A percentile compares a stretch with the other conserved stretches of the same genome.
These are phyloP conservation scores for Cladosporium cucumerinum DNA, from an alignment of 2,329 filamentous ascomycete genomes.

Conservation along the genomic window DNA sequence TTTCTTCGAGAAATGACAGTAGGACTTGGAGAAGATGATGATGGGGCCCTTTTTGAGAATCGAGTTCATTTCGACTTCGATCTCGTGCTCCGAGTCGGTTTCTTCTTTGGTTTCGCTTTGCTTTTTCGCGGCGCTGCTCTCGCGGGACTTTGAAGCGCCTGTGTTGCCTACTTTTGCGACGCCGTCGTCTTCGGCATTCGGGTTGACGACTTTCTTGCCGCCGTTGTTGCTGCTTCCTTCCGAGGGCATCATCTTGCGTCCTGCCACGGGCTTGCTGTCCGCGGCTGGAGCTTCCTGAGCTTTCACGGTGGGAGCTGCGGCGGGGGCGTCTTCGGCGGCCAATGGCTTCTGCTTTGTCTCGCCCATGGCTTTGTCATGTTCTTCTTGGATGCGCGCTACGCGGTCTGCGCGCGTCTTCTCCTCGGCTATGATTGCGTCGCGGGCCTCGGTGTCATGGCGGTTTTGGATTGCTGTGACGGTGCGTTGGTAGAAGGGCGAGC, in stretches of 20 bases:
- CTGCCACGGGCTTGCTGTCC: slow-evolving; percentile 52
- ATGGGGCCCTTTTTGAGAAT: slow-evolving; percentile 85
- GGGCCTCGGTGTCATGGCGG: slow-evolving; percentile 36
- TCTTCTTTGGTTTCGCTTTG: slow-evolving; percentile 39
- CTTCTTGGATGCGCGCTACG: slow-evolving; percentile 31
- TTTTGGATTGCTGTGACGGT: slow-evolving; percentile 55
- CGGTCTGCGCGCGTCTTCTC: slow-evolving; percentile 28
- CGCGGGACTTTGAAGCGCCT: slow-evolving; percentile 32
- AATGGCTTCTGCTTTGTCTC: slow-evolving; percentile 64
- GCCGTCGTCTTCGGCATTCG: slow-evolving; percentile 38
- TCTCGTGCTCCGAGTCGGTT: slow-evolving; percentile 59
- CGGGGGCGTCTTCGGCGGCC: slow-evolving; percentile 58
- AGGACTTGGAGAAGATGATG: slow-evolving; percentile 93
- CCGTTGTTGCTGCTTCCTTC: slow-evolving; percentile 19
- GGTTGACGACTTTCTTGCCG: slow-evolving; percentile 33
- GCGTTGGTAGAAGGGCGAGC: slow-evolving; percentile 56
- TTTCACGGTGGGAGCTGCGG: not conserved
- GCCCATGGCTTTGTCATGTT: slow-evolving; percentile 37
- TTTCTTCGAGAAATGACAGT: slow-evolving; percentile 80
- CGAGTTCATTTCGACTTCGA: slow-evolving; percentile 67
- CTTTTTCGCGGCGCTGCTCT: slow-evolving; percentile 30
- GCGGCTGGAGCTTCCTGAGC: slow-evolving; percentile 14
- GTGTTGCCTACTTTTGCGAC: slow-evolving; percentile 46
- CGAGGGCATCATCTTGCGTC: slow-evolving; percentile 50
- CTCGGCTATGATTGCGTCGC: slow-evolving; percentile 29